Conservation (phyloP, 2,329 filamentous ascomycete species). For the Pyricularia grisea region DNA sequence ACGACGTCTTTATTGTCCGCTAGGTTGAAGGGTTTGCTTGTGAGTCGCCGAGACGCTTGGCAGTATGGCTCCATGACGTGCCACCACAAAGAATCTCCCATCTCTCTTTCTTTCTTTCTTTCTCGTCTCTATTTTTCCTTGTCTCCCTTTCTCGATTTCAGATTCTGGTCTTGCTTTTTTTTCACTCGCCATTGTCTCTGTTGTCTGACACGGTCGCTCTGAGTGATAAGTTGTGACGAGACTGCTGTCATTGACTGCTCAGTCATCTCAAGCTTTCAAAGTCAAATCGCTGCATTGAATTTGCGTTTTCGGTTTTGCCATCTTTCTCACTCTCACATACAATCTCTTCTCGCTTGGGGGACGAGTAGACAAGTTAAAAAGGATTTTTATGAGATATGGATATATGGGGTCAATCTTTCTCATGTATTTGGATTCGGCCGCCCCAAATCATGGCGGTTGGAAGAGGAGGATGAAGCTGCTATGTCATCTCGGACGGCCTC, state of each 20-base stretch:
- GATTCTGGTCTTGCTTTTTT: neutral
- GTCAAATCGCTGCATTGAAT: neutral
- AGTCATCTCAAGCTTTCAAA: neutral
- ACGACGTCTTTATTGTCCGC: neutral
- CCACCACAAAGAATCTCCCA: neutral
- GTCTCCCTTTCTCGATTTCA: neutral
- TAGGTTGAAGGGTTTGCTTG: neutral
- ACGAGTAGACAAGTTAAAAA: neutral
- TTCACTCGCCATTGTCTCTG: neutral
- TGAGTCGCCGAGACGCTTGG: neutral
- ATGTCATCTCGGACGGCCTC: neutral
- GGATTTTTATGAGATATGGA: neutral
- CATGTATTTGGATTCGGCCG: neutral
- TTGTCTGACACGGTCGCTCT: neutral
- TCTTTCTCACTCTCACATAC: neutral
- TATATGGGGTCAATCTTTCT: neutral
- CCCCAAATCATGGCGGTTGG: neutral
- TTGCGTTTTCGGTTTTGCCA: neutral
- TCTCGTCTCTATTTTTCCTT: too few relatives aligned
- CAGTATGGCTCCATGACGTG: neutral
- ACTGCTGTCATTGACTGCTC: neutral
- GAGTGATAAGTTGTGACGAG: neutral
- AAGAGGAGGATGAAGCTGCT: neutral
- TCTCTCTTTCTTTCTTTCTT: neutral
- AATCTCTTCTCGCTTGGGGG: neutral